Base-by-base conservation (phyloP, 768 basidiomycete species). In the Mycena haematopus region DNA sequence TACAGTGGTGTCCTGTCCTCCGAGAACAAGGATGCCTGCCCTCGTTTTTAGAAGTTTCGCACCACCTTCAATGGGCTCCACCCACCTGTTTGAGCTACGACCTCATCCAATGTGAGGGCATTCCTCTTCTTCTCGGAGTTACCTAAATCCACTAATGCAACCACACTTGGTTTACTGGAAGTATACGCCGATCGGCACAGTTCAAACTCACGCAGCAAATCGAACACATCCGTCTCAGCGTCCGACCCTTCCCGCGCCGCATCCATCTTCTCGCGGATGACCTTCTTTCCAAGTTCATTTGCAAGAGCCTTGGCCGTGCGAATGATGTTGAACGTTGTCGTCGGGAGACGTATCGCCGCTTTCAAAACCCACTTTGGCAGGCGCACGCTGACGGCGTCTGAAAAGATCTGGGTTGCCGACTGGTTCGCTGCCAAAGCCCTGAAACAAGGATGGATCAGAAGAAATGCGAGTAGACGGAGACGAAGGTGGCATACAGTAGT, bases 1-100 rank as follows among this genome's bases (percentile, higher is more conserved):
- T 25, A 58, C 58, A 11, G 59, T 58, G 1, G 67, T 62, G 11
- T 68, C 67, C 36, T 62, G 55, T 1, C 63, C 66, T 1, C 63
- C 44, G 21, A 45, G 3, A 8, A 45, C 19, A n/a, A 42, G 40
- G 10, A 42, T 42, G 7, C 40, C 40, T 42, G 40, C n/a, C 6
- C 40, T 19, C 19, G 6, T 5, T 3, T 19, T 42, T 15, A 42
- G 40, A 42, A 19, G 6, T 10, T n/a, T 42, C 40, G n/a, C 40
- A 42, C 19, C 1, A 38, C 6, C 13, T n/a, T n/a, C n/a, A n/a
- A 42, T 6, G 36, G 14, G 14, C 36, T 31, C 36, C 15, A 38
- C 40, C n/a, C 17, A 42, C 54, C 50, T 1, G 46, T 49, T 25
- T 64, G 62, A 1, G 42, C 52, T 6, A 25, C 50, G n/a, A 65